Evolutionary conservation across 352 stramenopile species (phyloP), one percentile per base, ranked within the genome.

Genomic region (Globisporangium paroecandrum): DNA sequence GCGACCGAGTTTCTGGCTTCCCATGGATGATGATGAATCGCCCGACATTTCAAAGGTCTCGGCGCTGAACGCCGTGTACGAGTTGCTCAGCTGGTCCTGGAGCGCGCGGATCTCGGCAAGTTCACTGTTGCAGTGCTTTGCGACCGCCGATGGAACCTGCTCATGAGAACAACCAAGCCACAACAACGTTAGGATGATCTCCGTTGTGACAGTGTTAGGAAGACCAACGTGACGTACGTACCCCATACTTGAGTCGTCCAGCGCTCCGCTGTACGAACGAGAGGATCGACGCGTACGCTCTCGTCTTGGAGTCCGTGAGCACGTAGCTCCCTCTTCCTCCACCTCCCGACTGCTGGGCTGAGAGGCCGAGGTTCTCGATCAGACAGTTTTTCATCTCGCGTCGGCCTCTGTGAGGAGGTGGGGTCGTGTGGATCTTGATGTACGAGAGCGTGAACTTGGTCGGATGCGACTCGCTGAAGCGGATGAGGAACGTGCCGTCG

Each of bases 381-480:
- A 94, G 72, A 27, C 86, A 87, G 63, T 94, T 94, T 34, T 89
- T 88, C 25, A 89, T 71, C 71, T 91, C 86, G 22, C 80, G 76
- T 10, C 70, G 61, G 0, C 82, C 81, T 2, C 34, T 43, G 36
- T 70, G 43, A 22, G 43, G 68, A 24, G 75, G 64, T 0, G 66
- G 29, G 1, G 43, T 15, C 6, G 74, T 49, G 66, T 91, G 81
- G 43, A 93, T 69, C 68, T 93, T 94, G 4, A 93, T 60, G 70
- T 94, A 94, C 59, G 85, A 85, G 24, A 94, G 73, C 34, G 79
- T 90, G 68, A 94, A 91, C 53, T 89, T 88, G 13, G 78, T 79
- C 41, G 86, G 86, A 12, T 92, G 86, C 10, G 83, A 89, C 69
- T 94, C 86, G 46, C 83, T 92, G 70, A 93, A 94, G 49, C 87